A percentile compares a stretch with the other conserved stretches of the same genome.
Evolutionary conservation across 257 asterid species (phyloP).

Genomic region (Craterostigma plantagineum): DNA sequence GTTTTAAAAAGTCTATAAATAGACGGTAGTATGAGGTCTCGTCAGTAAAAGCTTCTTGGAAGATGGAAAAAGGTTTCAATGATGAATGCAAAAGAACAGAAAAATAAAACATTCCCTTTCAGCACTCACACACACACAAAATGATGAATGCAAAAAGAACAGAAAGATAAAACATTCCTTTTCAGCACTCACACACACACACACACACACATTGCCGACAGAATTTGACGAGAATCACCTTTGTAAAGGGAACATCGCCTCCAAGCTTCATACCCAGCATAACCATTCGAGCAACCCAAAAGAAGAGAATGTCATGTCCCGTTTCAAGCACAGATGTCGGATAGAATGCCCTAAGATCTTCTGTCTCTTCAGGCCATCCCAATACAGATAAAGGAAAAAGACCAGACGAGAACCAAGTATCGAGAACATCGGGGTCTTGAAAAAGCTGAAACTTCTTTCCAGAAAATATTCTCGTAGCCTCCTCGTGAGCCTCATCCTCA

Average conservation of each 20-base stretch:
- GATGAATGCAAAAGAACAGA: too few species aligned
- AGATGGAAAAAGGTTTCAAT: too few species aligned
- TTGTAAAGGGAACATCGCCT: slow-evolving; percentile 77
- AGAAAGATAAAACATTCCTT: too few species aligned
- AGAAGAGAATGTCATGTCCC: slow-evolving; percentile 85
- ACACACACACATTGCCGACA: too few species aligned
- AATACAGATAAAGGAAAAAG: slow-evolving; percentile 73
- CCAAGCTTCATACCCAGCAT: slow-evolving; percentile 95
- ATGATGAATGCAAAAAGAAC: too few species aligned
- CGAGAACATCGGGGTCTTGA: slow-evolving; percentile 91
- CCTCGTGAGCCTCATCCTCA: slow-evolving; percentile 45
- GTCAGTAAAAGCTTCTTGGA: too few species aligned
- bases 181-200: too few species aligned
- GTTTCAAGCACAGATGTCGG: slow-evolving; percentile 92
- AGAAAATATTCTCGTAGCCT: slow-evolving; percentile 36
- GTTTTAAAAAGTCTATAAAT: too few species aligned
- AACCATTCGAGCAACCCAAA: slow-evolving; percentile 99
- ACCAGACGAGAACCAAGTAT: slow-evolving; percentile 98
- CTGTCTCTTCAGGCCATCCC: slow-evolving; percentile 94
- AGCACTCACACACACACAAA: too few species aligned
- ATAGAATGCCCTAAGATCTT: slow-evolving; percentile 60
- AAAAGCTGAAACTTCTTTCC: slow-evolving; percentile 49
- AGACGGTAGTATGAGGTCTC: too few species aligned
- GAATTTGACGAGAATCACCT: slow-evolving; percentile 21
- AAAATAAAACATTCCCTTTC: too few species aligned